These are phyloP conservation scores for Diaporthe aspalathi DNA, from an alignment of 2,329 filamentous ascomycete genomes.

Conservation along the genomic window DNA sequence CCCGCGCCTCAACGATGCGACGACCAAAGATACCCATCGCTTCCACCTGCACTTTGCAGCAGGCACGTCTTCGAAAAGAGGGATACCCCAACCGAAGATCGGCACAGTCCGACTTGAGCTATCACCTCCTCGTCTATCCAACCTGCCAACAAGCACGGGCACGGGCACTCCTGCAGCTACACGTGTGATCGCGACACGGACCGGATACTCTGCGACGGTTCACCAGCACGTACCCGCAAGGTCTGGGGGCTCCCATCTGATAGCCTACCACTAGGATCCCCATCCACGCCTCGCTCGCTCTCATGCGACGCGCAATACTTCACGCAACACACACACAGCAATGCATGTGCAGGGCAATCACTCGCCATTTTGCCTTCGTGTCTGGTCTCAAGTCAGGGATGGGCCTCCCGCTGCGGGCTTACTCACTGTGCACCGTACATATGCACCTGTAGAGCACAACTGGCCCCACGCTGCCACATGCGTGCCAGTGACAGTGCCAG, in stretches of 20 bases:
- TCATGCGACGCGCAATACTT: no score
- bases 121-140: constrained; percentile 8
- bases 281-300: background rate
- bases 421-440: no score
- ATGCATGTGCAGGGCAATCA: constrained; percentile 11
- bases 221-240: constrained; percentile 11
- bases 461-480: background rate
- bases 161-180: background rate
- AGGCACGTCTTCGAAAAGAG: background rate
- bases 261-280: background rate
- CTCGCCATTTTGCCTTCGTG: constrained; percentile 4
- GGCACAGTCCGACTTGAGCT: constrained; percentile 1
- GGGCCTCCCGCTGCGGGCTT: background rate
- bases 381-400: constrained; percentile 27
- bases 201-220: constrained; percentile 5
- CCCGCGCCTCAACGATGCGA: background rate
- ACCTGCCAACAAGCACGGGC: background rate
- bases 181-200: constrained; percentile 7
- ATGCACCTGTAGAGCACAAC: background rate
- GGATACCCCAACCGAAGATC: constrained; percentile 26
- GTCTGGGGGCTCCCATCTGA: constrained; percentile 6
- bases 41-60: constrained; percentile 6
- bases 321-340: constrained; percentile 8
- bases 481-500: no score
- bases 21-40: background rate